Base-by-base conservation (phyloP, 345 rosid genomes). In the Tarenaya hassleriana region DNA sequence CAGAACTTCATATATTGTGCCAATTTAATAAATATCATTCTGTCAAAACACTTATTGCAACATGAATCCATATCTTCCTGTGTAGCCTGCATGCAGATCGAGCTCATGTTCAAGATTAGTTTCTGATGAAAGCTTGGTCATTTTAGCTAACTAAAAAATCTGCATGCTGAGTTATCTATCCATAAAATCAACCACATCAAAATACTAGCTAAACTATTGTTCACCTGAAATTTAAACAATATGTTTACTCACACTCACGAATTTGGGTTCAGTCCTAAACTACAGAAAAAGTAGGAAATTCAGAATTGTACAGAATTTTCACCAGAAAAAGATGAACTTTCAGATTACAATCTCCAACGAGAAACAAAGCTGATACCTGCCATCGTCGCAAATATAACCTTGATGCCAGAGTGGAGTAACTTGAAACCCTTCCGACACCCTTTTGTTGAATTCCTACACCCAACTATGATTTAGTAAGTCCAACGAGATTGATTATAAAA, bases 381-480 rank as follows among this genome's bases (percentile, higher is more conserved):
- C 72, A 50, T 67, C 72, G 67, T 87, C 95, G 41, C 70, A 55
- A 64, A 91, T 86, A 66, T 70, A 82, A 57, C 98, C 98, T 80
- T 91, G 96, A 73, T 91, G 75, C 96, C 98, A 91, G 54, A 82
- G 54, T 60, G 98, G 98, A 52, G 73, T 87, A 42, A 75, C 96
- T 80, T 91, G 98, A 67, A 87, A 91, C 38, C 98, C 98, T 80
- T 91, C 82, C 9, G 54, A 64, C 16, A 91, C 95, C 61, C 77
- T 77, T 46, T 40, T 60, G 43, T 74, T 78, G 52, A 91, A 91
- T 41, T 84, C 98, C 98, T 91, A 69, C 41, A 55, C 18, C 41
- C 38, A 73, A 49, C 29, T 24, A 2, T 5, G 29, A 24, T 5
- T 24, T 24, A 24, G 29, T 24, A 24, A 24, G 29, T 24, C 5